A percentile compares a stretch with the other conserved stretches of the same genome.
Evolutionary conservation across 2,329 filamentous ascomycete genomes (phyloP).

Genomic region (Bimuria novae-zelandiae): DNA sequence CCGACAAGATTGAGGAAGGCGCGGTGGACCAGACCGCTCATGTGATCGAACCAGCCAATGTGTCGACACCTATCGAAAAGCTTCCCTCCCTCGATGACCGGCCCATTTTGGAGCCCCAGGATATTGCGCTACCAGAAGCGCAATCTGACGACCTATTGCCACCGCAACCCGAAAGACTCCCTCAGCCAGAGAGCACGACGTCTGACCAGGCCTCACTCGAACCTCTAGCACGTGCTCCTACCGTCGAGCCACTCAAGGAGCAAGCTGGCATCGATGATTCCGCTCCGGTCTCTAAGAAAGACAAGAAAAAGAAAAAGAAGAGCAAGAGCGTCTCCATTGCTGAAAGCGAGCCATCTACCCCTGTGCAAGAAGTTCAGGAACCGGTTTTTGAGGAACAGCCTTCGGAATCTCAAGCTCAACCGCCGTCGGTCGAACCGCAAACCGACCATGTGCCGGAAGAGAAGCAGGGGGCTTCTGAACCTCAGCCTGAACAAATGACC

Average conservation of each 20-base stretch:
- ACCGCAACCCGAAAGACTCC: background rate
- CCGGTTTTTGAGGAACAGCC: background rate
- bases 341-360: constrained; percentile 8
- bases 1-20: constrained; percentile 8
- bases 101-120: constrained; percentile 1
- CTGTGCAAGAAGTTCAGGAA: constrained; percentile 6
- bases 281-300: constrained; percentile 11
- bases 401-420: background rate
- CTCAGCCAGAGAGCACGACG: background rate
- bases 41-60: background rate
- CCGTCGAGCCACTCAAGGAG: background rate
- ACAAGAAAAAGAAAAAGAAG: constrained; percentile 17
- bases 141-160: background rate
- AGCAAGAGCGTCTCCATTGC: constrained; percentile 10
- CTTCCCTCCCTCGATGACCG: background rate
- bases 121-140: background rate
- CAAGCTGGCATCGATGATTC: constrained; percentile 10
- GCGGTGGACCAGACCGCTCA: constrained; percentile 12
- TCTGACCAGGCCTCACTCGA: background rate
- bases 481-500: background rate
- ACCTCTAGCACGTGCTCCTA: background rate
- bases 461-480: background rate
- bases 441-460: background rate
- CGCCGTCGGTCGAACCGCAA: background rate
- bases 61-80: background rate